Evolutionary conservation across 2,329 filamentous ascomycete species (phyloP), one percentile per base, ranked within the genome.

Genomic region (Sporothrix brasiliensis): DNA sequence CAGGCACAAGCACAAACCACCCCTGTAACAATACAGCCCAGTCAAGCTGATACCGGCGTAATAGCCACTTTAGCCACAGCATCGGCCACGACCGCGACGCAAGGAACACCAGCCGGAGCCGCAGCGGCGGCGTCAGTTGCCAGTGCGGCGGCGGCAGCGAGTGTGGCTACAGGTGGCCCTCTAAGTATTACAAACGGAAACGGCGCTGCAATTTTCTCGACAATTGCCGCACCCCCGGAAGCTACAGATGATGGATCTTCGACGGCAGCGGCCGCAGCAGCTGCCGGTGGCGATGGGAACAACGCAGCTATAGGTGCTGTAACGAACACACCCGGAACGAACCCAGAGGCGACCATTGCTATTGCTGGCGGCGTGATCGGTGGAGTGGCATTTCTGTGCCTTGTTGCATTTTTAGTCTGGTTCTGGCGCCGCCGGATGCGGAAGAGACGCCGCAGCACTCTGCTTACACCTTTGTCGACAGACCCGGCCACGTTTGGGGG

Each of bases 301-400:
- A 73, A 75, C 68, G 71, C 73, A 6, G 70, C 73, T 24, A 63
- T 74, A 58, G 73, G 72, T 34, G 50, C 75, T 11, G 53, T 74
- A 1, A 72, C 75, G 4, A 70, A 66, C 34, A 53, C 75, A 9
- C 74, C 75, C 34, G 77, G 74, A 73, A 58, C 71, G 6, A 75
- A 74, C 72, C 70, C 77, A 24, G 68, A 76, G 2, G 80, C 78
- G 7, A 81, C 81, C 0, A 77, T 81, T 34, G 82, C 82, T 6
- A 80, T 88, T 56, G 84, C 84, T 0, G 86, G 83, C 11, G 83
- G 85, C 52, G 82, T 86, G 2, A 77, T 86, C 4, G 86, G 85
- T 39, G 82, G 82, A 4, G 75, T 86, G 1, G 81, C 83, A 0
- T 78, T 81, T n/a, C 73, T 84, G 49, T 80, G 80, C 3, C 71